Base-by-base conservation (phyloP, 371 early-diverging fungal species). In the Circinella umbellata region DNA sequence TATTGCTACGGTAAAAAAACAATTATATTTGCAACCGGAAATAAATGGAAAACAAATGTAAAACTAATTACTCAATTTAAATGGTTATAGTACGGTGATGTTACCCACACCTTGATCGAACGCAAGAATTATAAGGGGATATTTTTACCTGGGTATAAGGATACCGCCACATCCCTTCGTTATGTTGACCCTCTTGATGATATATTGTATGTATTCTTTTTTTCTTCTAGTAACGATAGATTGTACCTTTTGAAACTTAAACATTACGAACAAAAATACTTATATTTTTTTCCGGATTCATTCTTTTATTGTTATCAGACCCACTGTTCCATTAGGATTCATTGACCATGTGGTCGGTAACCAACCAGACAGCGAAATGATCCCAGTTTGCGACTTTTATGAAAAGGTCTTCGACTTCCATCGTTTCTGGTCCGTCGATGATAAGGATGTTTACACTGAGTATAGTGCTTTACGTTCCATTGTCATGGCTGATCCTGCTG, bases 401-500 rank as follows among this genome's bases (percentile, higher is more conserved):
- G 97, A 97, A 82, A 83, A 90, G 69, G 85, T 90, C 69, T 89
- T 98, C 37, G 96, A 94, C 69, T 98, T 98, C 90, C 97, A 96
- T 82, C 92, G 98, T 55, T 98, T 98, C 93, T 98, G 98, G 98
- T 95, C 95, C 38, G 96, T 98, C 57, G 99, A 98, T 82, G 99
- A 98, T 84, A 92, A 88, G 70, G 95, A 97, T 81, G 95, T 98
- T 64, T 93, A 94, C 84, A 96, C 98, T 61, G 94, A 98, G 77
- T 98, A 95, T 88, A 93, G 93, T 75, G 91, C 97, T 47, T 87
- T 98, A 69, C 91, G 97, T 20, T 96, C 96, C 37, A 94, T 97
- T 67, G 98, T 97, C 81, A 96, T 98, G 96, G 93, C 97, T 46
- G 96, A 96, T 75, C 92, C 91, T 67, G 89, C 89, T 73, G 98